phyloP scores from a whole-genome alignment of 768 basidiomycete genomes.

The Leucocoprinus birnbaumii region DNA sequence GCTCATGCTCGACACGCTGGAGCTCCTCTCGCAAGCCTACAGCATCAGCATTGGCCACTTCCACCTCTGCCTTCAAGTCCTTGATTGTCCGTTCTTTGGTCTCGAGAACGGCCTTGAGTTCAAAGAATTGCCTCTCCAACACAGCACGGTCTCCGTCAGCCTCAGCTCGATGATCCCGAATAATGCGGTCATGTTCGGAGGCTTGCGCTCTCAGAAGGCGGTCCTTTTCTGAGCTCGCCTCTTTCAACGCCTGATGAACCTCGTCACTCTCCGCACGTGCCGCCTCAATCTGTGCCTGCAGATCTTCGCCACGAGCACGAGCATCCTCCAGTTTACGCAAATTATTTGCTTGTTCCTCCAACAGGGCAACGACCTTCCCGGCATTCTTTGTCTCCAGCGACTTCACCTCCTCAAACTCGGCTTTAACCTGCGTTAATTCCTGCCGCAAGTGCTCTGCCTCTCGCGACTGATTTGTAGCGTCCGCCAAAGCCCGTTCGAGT shows the following conservation, averaged over 20 bases:
- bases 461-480: constrained; percentile 66
- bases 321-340: constrained; percentile 74
- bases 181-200: constrained; percentile 56
- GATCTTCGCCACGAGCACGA: constrained; percentile 66
- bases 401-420: constrained; percentile 69
- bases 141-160: constrained; percentile 93
- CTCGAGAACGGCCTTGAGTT: constrained; percentile 63
- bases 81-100: constrained; percentile 59
- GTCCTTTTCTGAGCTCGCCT: constrained; percentile 78
- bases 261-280: constrained; percentile 72
- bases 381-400: constrained; percentile 62
- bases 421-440: constrained; percentile 57
- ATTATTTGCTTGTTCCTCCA: constrained; percentile 76
- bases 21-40: constrained; percentile 71
- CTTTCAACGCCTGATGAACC: constrained; percentile 62
- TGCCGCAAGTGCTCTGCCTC: constrained; percentile 56
- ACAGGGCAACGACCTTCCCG: constrained; percentile 56
- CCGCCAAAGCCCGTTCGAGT: constrained; percentile 55
- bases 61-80: constrained; percentile 56
- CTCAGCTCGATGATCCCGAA: constrained; percentile 89
- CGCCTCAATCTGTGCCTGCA: constrained; percentile 71
- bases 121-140: constrained; percentile 82
- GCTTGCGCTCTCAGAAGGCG: constrained; percentile 70
- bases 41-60: constrained; percentile 66
- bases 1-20: constrained; percentile 65